Base-by-base conservation (phyloP, 2,329 filamentous ascomycete genomes). In the Cladorrhinum sp. region DNA sequence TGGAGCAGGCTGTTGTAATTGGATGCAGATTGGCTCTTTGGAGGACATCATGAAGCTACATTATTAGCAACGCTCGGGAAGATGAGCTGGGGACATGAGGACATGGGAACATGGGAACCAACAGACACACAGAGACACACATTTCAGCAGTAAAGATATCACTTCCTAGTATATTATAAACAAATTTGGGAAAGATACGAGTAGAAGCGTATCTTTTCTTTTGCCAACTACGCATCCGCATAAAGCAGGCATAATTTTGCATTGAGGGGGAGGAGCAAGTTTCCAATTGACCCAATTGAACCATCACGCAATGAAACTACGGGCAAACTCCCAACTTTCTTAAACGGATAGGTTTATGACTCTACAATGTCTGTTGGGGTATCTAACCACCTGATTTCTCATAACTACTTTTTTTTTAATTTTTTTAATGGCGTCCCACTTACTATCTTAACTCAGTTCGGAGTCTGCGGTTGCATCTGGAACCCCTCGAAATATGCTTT, bases 401-500 rank as follows among this genome's bases (percentile, higher is more conserved):
- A 20, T 18, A 5, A 45, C 41, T 16, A n/a, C 9, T 51, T 23
- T 53, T 45, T 41, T 24, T 41, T 18, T 20, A 25, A 13, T n/a
- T 25, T 41, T 24, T 45, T 22, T 32, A 32, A 32, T 32, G 29
- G 6, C 13, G 4, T 20, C n/a, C 10, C 2, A 45, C 41, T 20
- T 22, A 41, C n/a, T n/a, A n/a, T n/a, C n/a, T 5, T 27, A 10
- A 38, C 23, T 59, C 51, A 50, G 38, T 59, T 59, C 53, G 56
- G 56, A 32, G 32, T 57, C 18, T 24, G 45, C 45, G 38, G 24
- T 45, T 23, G 58, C 50, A 71, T 66, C 68, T 79, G 76, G 66
- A 86, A 86, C 58, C 79, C 80, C 62, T 75, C 80, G 67, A 86
- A 86, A 71, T 86, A 86, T 29, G 79, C 79, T 59, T 79, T 78